Evolutionary conservation across 495 filamentous ascomycete species (phyloP).

Genomic region (Elasticomyces elasticus): DNA sequence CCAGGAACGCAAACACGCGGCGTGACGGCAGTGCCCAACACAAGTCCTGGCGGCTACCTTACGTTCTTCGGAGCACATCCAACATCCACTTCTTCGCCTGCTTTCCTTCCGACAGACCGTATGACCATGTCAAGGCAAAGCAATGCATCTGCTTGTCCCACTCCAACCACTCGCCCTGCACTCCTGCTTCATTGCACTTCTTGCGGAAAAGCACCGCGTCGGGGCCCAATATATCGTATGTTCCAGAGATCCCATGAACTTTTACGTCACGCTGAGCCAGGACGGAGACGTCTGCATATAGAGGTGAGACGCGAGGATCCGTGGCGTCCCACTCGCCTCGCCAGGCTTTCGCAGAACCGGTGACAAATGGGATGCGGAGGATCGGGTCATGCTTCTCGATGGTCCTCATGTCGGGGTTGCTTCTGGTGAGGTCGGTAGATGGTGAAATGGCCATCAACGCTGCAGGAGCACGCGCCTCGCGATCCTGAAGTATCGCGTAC

Average conservation of each 20-base stretch:
- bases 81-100: constrained; percentile 34
- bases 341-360: constrained; percentile 31
- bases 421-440: constrained; percentile 31
- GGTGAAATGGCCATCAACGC: constrained; percentile 33
- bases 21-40: no score
- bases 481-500: constrained; percentile 20
- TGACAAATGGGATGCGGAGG: constrained; percentile 27
- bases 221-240: constrained; percentile 33
- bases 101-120: constrained; percentile 30
- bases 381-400: constrained; percentile 32
- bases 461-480: not conserved
- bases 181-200: constrained; percentile 25
- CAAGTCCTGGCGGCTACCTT: no score
- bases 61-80: constrained; percentile 19
- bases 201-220: constrained; percentile 33
- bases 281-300: constrained; percentile 26
- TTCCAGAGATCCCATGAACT: constrained; percentile 32
- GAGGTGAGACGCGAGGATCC: constrained; percentile 29
- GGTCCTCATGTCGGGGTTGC: constrained; percentile 30
- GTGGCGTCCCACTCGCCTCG: constrained; percentile 18
- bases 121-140: constrained; percentile 34
- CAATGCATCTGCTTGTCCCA: constrained; percentile 43
- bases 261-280: constrained; percentile 24
- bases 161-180: constrained; percentile 34
- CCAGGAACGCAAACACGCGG: no score